phyloP scores from a whole-genome alignment of 83 land plant genomes.

The Picea engelmannii region DNA sequence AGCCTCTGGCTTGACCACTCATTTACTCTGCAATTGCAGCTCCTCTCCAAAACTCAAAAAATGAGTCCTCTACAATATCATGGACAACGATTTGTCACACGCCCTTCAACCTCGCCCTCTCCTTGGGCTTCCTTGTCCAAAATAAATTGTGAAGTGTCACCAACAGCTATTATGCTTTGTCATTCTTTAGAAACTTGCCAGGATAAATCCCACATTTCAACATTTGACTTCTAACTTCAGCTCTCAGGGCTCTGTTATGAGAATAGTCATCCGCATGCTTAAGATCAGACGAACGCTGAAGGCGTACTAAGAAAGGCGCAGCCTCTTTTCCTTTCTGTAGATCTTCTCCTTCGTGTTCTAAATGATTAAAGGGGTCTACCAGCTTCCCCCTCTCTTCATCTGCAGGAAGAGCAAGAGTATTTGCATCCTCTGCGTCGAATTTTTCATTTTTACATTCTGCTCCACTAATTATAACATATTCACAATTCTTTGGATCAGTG shows the following conservation, averaged over 20 bases:
- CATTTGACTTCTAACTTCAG: conserved; percentile 80
- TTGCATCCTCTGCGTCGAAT: conserved; percentile 91
- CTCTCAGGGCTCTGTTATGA: conserved; percentile 78
- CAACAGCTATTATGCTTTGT: too few species aligned
- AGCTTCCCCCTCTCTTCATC: conserved; percentile 92
- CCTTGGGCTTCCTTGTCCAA: too few species aligned
- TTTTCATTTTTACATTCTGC: conserved; percentile 85
- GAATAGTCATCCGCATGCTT: conserved; percentile 86
- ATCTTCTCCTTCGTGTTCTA: conserved; percentile 93
- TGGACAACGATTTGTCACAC: too few species aligned
- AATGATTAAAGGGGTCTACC: conserved; percentile 85
- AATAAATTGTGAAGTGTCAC: too few species aligned
- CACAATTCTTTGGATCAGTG: conserved; percentile 94
- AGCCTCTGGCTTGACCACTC: too few species aligned
- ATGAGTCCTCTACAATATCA: too few species aligned
- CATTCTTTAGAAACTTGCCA: too few species aligned
- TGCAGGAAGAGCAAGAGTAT: conserved; percentile 75
- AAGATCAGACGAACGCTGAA: conserved; percentile 77
- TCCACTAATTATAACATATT: conserved; percentile 89
- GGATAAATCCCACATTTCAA: too few species aligned
- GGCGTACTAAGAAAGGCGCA: conserved; percentile 74
- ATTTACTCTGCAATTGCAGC: too few species aligned
- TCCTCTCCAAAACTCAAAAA: too few species aligned
- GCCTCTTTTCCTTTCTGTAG: conserved; percentile 86
- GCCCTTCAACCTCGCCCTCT: too few species aligned